Base-by-base conservation (phyloP, 139 green algal genomes). In the Chlamydomonas asymmetrica region DNA sequence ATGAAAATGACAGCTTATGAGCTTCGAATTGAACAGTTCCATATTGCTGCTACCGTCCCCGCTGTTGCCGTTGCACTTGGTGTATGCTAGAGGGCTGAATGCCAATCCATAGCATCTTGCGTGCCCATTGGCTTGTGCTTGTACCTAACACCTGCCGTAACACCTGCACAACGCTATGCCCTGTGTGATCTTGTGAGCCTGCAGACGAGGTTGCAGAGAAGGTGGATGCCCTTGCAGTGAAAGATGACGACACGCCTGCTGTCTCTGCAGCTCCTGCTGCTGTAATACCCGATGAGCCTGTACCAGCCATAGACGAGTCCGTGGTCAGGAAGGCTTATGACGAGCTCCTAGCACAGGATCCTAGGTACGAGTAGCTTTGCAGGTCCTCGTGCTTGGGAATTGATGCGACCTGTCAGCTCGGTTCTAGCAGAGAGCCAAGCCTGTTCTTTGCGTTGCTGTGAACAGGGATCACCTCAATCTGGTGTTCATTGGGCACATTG, bases 401-500 rank as follows among this genome's bases (percentile, higher is more conserved):
- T 32, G 32, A 31, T 60, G 48, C 49, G 32, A 20, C 4, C 32
- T 41, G 38, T n/a, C 31, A 5, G 37, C n/a, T 9, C 31, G 34
- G 7, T 5, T 38, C 7, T 57, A 37, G 38, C 39, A 31, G 20
- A 32, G 37, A 4, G 38, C 3, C 25, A 23, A 7, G 25, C 29
- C 7, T 4, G 6, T 6, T 27, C 29, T 20, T 27, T 25, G 29
- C 37, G 35, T 22, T 9, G 10, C 32, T 59, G 52, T 29, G 29
- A 25, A 41, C 77, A 87, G 93, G 49, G 92, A 98, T 54, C 97
- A 99, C 82, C 71, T 98, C 16, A 99, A 99, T 87, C 82, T 99
- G 16, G 95, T 99, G 20, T 99, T 99, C 90, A 99, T 99, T 63
- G 97, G 97, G 16, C 97, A 99, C 82, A 97, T 99, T 62, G 97